Base-by-base conservation (phyloP, 2,329 filamentous ascomycete genomes). In the Claviceps pazoutovae region DNA sequence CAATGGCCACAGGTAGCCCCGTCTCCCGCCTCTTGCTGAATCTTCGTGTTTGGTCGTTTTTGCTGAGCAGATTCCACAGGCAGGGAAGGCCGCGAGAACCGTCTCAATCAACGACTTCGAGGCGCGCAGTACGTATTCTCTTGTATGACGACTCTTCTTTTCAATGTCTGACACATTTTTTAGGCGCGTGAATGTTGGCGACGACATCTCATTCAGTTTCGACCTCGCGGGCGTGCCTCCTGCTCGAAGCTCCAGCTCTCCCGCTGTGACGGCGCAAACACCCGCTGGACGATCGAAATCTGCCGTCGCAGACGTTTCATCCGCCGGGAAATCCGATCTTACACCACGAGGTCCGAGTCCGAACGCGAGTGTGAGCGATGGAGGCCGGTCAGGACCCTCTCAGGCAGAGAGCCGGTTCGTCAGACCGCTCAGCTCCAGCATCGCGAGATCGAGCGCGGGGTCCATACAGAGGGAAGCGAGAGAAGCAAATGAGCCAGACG, bases 81-180 rank as follows among this genome's bases (percentile, higher is more conserved):
- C 56, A 64, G 64, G 50, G 64, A 67, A 78, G 74, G 72, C 61
- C 78, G 80, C 58, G 76, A 79, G 58, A 78, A 81, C 62, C 78
- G 79, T 60, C 74, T 83, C 68, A 78, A 79, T 56, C 74, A 81
- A 67, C 79, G 80, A 61, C 75, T 84, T 62, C 79, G 80, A 55
- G 80, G 80, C 55, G 79, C 80, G 43, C 77, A 79, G 79, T 82
- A 71, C 57, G 75, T 64, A 13, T 30, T 2, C 14, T n/a, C 43
- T 19, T 6, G 5, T 30, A 17, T 4, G 3, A 21, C 14, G 7
- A 2, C 4, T 11, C 2, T 38, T 3, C 19, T 16, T 1, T n/a
- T 46, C 48, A 54, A 45, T 53, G 47, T 37, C 13, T 55, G 48
- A 57, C 57, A 46, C 26, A 44, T 16, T 5, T 11, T 19, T 3